Evolutionary conservation across 108 stramenopile species (phyloP), one percentile per base, ranked within the genome.

Genomic region (Nitzschia sp.): DNA sequence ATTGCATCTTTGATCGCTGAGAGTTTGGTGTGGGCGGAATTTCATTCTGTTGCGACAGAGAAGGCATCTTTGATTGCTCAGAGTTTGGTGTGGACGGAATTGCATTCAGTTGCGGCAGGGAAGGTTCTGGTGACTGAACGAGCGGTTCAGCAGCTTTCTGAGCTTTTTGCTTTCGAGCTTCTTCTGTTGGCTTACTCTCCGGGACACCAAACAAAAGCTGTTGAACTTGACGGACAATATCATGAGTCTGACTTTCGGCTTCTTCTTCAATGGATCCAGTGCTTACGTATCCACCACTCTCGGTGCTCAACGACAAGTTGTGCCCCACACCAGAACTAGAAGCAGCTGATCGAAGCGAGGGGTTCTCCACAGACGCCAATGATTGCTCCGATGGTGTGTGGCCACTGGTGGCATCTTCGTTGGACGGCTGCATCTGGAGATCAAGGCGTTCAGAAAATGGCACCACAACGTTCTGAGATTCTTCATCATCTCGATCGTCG

Each of bases 181-280:
- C 49, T 21, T 51, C 21, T n/a, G n/a, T n/a, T n/a, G n/a, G n/a
- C n/a, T n/a, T n/a, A n/a, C n/a, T n/a, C 8, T 51, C 49, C 27
- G 64, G 18, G 3, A 34, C 19, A 13, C 27, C 54, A 56, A 27
- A 15, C 23, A 71, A 34, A 23, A 35, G 70, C 23, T 53, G 26
- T 62, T 71, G 70, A 8, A 71, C 70, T 28, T 58, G 59, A 27
- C 70, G 51, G 13, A 61, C 30, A 19, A 71, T 71, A 25, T 61
- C 59, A 33, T 51, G 21, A 2, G 46, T 54, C 19, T 26, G 3
- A 18, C 9, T 8, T 30, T 17, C 57, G 4, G 25, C 30, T 13
- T 13, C 38, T 53, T 53, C 5, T 4, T 0, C 17, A 15, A 47
- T 64, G 13, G 38, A 9, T 42, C 38, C 38, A 9, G 38, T 13